Evolutionary conservation across 306 rosid species (phyloP), one percentile per base, ranked within the genome.

Genomic region (Morella rubra): DNA sequence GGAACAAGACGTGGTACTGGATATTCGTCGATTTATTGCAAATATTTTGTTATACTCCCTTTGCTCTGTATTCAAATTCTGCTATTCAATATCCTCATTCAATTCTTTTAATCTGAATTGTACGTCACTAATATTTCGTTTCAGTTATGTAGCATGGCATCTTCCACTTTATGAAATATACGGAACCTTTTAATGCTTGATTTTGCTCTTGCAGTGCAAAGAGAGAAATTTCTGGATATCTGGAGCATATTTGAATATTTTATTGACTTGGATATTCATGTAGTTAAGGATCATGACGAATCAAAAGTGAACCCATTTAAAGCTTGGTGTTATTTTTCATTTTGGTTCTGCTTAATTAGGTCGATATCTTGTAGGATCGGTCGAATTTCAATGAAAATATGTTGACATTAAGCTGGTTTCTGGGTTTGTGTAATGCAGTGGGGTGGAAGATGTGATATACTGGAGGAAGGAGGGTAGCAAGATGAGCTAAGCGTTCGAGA

Each of bases 401-500:
- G 71, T 65, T 76, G 72, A 60, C 64, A 46, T 67, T 75, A 66
- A 55, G 71, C 22, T 81, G 82, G 74, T 14, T 8, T 53, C 44
- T 47, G 59, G 79, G 74, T 65, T 32, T 67, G 66, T 69, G 58
- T 50, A 27, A 14, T 67, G 72, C 59, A 81, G 73, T 59, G 76
- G 56, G 52, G 74, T 64, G 69, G 60, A 60, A 61, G 75, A 69
- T 64, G 51, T 51, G 47, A 55, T 82, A 73, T 40, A 82, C 62
- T 75, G 75, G 78, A 69, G 80, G 65, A 60, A 65, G 75, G 87
- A 74, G 81, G 67, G 53, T 73, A 66, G 27, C 71, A 69, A 64
- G 81, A 90, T 86, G 91, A 88, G 77, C 44, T 75, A 73, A 84
- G 84, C 66, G 81, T 24, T 72, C 76, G 56, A 86, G 47, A 8